These are phyloP conservation scores for Rhodotorula kratochvilovae DNA, from an alignment of 768 basidiomycete species.

Conservation along the genomic window DNA sequence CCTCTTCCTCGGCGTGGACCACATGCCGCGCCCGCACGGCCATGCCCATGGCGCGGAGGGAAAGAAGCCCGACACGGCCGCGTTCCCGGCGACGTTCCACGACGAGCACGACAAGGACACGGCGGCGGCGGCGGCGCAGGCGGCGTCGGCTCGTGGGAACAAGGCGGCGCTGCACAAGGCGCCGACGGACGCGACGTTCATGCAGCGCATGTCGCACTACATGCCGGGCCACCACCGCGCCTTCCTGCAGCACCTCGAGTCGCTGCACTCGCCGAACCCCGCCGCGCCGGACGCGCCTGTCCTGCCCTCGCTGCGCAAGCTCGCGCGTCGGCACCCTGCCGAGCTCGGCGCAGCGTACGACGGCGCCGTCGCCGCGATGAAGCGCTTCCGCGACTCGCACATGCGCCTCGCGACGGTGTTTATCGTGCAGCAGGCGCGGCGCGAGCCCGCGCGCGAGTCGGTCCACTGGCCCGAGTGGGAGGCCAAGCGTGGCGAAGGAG, in stretches of 20 bases:
- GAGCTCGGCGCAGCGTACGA: constrained; percentile 60
- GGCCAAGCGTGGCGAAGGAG: constrained; percentile 27
- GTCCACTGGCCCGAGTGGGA: constrained; percentile 33
- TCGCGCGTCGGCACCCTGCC: constrained; percentile 50
- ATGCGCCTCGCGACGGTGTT: constrained; percentile 85
- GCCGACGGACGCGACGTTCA: constrained; percentile 55
- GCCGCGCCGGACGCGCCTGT: background rate
- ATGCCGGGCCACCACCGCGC: constrained; percentile 86
- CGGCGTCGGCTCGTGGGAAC: constrained; percentile 2
- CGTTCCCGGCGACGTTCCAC: constrained; percentile 9
- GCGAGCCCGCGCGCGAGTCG: constrained; percentile 43
- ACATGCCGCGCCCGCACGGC: constrained; percentile 40
- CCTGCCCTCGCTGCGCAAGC: constrained; percentile 59
- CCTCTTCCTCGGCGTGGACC: constrained; percentile 66
- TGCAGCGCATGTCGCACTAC: constrained; percentile 82
- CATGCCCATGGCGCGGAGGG: background rate
- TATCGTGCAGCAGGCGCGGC: constrained; percentile 73
- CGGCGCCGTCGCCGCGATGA: constrained; percentile 68
- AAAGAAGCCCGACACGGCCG: background rate
- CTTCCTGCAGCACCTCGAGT: constrained; percentile 63
- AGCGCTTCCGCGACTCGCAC: constrained; percentile 76
- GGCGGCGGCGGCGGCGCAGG: constrained; percentile 9
- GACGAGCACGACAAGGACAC: constrained; percentile 3
- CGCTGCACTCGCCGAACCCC: constrained; percentile 53
- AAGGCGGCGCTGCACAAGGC: constrained; percentile 16